Conservation (phyloP, 1,139 yeast genomes). For the Taiozyma sp. region DNA sequence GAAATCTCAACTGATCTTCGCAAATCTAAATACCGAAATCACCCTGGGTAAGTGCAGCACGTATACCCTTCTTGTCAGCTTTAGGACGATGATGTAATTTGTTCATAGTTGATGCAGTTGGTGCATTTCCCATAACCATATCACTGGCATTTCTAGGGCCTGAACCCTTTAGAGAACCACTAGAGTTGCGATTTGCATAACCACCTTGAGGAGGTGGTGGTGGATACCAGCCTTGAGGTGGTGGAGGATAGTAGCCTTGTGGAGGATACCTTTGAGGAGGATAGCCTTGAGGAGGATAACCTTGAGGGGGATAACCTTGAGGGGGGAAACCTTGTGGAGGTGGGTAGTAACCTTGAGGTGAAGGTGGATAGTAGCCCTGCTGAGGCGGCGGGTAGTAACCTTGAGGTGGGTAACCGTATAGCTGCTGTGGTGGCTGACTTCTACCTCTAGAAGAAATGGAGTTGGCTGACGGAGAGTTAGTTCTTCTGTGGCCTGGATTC, state of each 20-base stretch:
- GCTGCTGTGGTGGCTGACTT: constrained; percentile 4
- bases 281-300: constrained; percentile 9
- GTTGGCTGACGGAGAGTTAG: constrained; percentile 6
- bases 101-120: constrained; percentile 14
- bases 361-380: constrained; percentile 4
- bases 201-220: constrained; percentile 16
- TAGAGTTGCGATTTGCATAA: constrained; percentile 2
- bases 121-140: constrained; percentile 15
- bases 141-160: constrained; percentile 13
- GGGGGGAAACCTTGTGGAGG: constrained; percentile 3
- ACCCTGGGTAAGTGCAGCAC: constrained; percentile 23
- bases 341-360: constrained; percentile 5
- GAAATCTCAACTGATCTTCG: neutral
- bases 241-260: constrained; percentile 7
- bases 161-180: constrained; percentile 4
- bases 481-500: constrained; percentile 3
- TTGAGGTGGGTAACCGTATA: constrained; percentile 5
- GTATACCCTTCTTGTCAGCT: constrained; percentile 20
- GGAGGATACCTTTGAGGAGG: constrained; percentile 15
- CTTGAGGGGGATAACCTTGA: constrained; percentile 2
- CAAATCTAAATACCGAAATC: constrained; percentile 23
- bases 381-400: constrained; percentile 1
- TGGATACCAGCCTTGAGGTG: constrained; percentile 9
- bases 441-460: constrained; percentile 2
- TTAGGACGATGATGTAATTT: constrained; percentile 21